These are phyloP conservation scores for Encephalitozoon hellem DNA, from an alignment of 371 early-diverging fungal genomes.

Conservation along the genomic window DNA sequence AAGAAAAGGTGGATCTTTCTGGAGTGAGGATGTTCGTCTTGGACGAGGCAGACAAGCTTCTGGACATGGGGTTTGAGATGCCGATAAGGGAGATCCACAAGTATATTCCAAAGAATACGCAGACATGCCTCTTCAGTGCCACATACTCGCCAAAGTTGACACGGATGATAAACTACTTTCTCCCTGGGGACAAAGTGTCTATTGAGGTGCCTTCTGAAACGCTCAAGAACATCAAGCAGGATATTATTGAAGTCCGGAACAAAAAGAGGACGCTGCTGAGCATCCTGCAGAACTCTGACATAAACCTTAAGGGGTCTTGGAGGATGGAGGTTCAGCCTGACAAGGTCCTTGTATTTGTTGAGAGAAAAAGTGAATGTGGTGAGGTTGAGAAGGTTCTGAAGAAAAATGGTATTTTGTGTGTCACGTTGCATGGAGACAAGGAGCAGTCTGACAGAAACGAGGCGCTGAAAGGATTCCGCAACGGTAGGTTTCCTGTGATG, in stretches of 20 bases:
- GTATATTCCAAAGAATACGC: slow-evolving; percentile 16
- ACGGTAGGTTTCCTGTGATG: slow-evolving; percentile 79
- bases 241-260: slow-evolving; percentile 73
- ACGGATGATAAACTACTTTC: slow-evolving; percentile 34
- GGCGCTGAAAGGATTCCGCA: slow-evolving; percentile 82
- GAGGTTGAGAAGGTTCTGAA: slow-evolving; percentile 69
- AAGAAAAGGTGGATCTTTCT: slow-evolving; percentile 73
- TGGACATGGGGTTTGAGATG: slow-evolving; percentile 87
- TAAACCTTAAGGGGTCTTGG: slow-evolving; percentile 67
- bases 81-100: slow-evolving; percentile 66
- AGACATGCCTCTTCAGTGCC: slow-evolving; percentile 51
- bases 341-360: slow-evolving; percentile 83
- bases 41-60: slow-evolving; percentile 97
- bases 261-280: slow-evolving; percentile 75
- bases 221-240: slow-evolving; percentile 66
- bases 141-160: slow-evolving; percentile 46
- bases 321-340: slow-evolving; percentile 55
- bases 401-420: slow-evolving; percentile 71
- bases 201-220: slow-evolving; percentile 48
- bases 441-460: slow-evolving; percentile 64
- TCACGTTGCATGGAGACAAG: slow-evolving; percentile 47
- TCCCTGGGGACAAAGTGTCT: slow-evolving; percentile 26
- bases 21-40: slow-evolving; percentile 81
- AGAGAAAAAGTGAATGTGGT: slow-evolving; percentile 75
- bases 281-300: slow-evolving; percentile 69